Evolutionary conservation across 1,284 basidiomycete genomes (phyloP), one percentile per base, ranked within the genome.

Genomic region (Ceraceosorus guamensis): DNA sequence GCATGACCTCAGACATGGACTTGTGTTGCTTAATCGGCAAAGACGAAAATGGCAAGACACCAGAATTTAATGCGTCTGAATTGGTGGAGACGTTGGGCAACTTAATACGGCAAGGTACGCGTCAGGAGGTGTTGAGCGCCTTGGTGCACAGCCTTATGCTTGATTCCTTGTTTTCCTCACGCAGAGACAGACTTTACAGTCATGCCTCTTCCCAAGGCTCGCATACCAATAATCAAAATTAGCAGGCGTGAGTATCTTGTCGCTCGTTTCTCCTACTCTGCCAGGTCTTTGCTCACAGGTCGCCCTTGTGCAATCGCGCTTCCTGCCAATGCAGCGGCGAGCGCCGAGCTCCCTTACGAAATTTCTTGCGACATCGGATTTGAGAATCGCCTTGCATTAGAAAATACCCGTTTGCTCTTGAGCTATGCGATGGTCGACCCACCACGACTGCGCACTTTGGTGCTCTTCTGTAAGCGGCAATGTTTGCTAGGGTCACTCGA

Each of bases 371-470:
- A 98, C 78, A 98, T 98, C 68, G 93, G 93, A 32, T 97, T 98
- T 67, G 93, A 96, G 80, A 97, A 97, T 79, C 83, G 91, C 67
- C 81, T 98, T 48, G 93, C 93, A 16, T 82, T 98, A 59, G 93
- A 98, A 79, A 98, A 98, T 77, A 98, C 93, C 47, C 84, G 95
- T 49, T 79, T 98, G 61, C 81, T 98, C 58, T 87, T 95, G 82
- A 97, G 90, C 72, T 98, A 98, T 78, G 92, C 93, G 66, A 91
- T 91, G 82, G 86, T 97, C 67, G 93, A 98, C 78, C 91, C 92
- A 13, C 87, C 88, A 39, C 84, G 93, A 65, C 86, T 98, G 55
- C 83, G 92, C 62, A 92, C 91, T 0, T 82, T 98, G 77, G 93
- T 98, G 46, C 82, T 98, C 56, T 97, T 98, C 79, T 83, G 31